phyloP scores from a whole-genome alignment of 2,329 filamentous ascomycete species.

The Cephalotrichum gorgonifer region DNA sequence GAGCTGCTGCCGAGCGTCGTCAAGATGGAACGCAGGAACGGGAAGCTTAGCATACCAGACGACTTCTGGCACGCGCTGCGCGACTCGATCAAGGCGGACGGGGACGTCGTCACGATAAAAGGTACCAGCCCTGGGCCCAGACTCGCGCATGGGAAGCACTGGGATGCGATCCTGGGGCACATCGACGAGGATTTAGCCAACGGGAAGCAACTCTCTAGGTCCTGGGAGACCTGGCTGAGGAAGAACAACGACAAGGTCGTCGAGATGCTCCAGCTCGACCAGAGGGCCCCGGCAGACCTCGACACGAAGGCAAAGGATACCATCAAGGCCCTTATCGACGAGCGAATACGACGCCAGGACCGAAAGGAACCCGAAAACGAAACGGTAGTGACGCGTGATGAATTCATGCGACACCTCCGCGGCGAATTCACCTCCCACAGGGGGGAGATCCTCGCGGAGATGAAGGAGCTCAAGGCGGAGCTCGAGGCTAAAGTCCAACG shows the following conservation, averaged over 20 bases:
- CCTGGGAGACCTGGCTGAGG: slow-evolving; percentile 42
- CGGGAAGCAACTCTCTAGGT: slow-evolving; percentile 14
- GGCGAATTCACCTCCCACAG: slow-evolving; percentile 26
- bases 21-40: slow-evolving; percentile 41
- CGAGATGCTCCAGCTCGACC: slow-evolving; percentile 22
- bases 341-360: slow-evolving; percentile 9
- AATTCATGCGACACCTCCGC: slow-evolving; percentile 35
- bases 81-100: slow-evolving; percentile 39
- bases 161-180: slow-evolving; percentile 32
- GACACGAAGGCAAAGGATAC: slow-evolving; percentile 20
- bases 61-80: slow-evolving; percentile 58
- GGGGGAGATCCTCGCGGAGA: slow-evolving; percentile 27
- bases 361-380: slow-evolving; percentile 21
- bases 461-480: slow-evolving; percentile 24
- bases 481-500: slow-evolving; percentile 22
- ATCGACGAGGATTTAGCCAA: slow-evolving; percentile 23
- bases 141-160: slow-evolving; percentile 33
- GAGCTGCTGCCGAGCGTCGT: slow-evolving; percentile 45
- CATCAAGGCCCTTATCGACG: not conserved
- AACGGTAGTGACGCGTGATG: slow-evolving; percentile 31
- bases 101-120: slow-evolving; percentile 34
- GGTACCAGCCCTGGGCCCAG: slow-evolving; percentile 24
- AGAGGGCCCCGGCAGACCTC: slow-evolving; percentile 20
- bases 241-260: slow-evolving; percentile 33
- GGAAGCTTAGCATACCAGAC: slow-evolving; percentile 41